Percentiles rank a stretch among this genome's conserved stretches.
These are phyloP conservation scores for Colletotrichum theobromicola DNA, from an alignment of 2,329 filamentous ascomycete genomes.

Conservation along the genomic window DNA sequence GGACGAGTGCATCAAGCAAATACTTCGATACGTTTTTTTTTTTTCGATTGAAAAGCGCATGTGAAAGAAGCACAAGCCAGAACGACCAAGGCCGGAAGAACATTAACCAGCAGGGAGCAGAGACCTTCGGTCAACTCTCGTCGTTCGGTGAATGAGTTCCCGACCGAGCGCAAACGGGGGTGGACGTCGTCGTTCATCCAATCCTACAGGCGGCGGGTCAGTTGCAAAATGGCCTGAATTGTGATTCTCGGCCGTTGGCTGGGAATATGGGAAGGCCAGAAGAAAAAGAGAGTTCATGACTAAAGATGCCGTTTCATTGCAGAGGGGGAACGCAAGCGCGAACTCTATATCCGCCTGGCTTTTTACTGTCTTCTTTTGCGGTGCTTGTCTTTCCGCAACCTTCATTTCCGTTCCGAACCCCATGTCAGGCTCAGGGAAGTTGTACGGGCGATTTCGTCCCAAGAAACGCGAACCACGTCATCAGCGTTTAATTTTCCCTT, in stretches of 20 bases:
- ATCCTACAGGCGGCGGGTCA: neutral
- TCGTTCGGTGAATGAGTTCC: neutral
- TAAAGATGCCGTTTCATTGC: conserved; percentile 13
- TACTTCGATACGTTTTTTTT: neutral
- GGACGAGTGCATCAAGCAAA: neutral
- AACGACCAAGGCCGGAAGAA: neutral
- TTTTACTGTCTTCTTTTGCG: neutral
- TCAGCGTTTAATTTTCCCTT: neutral
- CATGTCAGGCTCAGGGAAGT: neutral
- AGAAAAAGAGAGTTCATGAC: conserved; percentile 8
- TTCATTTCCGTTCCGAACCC: neutral
- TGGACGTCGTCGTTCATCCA: conserved; percentile 8
- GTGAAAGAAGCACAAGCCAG: conserved; percentile 5
- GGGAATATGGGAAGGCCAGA: neutral
- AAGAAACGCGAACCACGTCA: conserved; percentile 14
- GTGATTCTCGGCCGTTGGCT: neutral
- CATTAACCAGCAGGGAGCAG: neutral
- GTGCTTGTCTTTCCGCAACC: neutral
- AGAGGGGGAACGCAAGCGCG: neutral
- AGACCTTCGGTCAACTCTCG: neutral
- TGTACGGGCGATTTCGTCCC: neutral
- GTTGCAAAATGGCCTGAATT: neutral
- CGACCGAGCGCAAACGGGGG: neutral
- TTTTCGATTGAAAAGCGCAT: neutral
- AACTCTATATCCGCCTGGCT: conserved; percentile 7